phyloP scores from a whole-genome alignment of 257 asterid species.

The Solanum sejunctum region DNA sequence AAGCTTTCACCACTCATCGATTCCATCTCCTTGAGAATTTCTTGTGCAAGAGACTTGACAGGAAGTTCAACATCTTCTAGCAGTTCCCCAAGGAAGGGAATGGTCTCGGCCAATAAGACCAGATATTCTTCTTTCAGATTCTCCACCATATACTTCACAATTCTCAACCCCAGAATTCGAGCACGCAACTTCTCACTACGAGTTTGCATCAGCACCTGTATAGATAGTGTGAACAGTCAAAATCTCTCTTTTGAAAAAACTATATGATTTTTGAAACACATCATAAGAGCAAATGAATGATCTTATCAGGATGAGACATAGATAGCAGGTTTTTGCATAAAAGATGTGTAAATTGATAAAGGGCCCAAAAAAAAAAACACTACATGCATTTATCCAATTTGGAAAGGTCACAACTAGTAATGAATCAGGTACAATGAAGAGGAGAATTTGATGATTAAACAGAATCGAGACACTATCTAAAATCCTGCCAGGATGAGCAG shows the following conservation, averaged over 20 bases:
- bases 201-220: slow-evolving; percentile 89
- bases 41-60: slow-evolving; percentile 83
- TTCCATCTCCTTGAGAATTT: slow-evolving; percentile 73
- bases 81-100: slow-evolving; percentile 81
- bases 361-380: neutral
- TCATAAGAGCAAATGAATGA: neutral
- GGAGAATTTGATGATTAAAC: neutral
- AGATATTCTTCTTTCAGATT: slow-evolving; percentile 76
- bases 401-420: neutral
- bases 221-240: neutral
- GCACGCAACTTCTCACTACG: slow-evolving; percentile 71
- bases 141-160: slow-evolving; percentile 51
- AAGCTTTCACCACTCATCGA: slow-evolving; percentile 78
- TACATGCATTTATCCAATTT: neutral
- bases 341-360: neutral
- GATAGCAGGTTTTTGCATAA: neutral
- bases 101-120: slow-evolving; percentile 64
- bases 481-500: neutral
- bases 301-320: neutral
- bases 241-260: neutral
- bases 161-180: slow-evolving; percentile 67
- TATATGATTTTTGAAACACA: neutral
- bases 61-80: slow-evolving; percentile 72
- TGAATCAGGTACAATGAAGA: neutral
- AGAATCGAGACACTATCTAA: neutral